These are phyloP conservation scores for Mikania micrantha DNA, from an alignment of 129 eudicot genomes.

Conservation along the genomic window DNA sequence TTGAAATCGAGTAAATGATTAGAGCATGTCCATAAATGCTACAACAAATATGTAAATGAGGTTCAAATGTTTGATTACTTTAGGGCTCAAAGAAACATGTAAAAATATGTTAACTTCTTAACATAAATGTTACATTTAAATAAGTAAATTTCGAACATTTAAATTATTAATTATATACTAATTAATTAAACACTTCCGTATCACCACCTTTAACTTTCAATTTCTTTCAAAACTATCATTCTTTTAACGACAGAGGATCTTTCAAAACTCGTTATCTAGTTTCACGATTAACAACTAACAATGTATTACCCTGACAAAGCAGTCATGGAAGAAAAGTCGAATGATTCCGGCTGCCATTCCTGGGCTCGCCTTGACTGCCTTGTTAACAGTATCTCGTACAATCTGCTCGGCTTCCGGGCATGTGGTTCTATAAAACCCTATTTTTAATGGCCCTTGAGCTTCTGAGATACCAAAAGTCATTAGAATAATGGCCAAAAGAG, in stretches of 20 bases:
- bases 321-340: constrained; percentile 50
- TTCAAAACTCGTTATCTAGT: no score
- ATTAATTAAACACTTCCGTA: no score
- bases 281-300: no score
- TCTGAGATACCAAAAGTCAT: constrained; percentile 13
- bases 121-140: no score
- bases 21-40: background rate
- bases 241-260: no score
- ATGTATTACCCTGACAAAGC: constrained; percentile 44
- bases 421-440: constrained; percentile 30
- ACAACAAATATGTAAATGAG: background rate
- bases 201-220: no score
- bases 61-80: background rate
- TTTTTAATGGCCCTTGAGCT: constrained; percentile 16
- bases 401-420: constrained; percentile 40
- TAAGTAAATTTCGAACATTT: no score
- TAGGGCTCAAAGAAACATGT: background rate
- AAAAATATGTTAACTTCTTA: background rate
- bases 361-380: constrained; percentile 26
- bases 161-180: no score
- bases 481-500: constrained; percentile 15
- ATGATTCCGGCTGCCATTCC: constrained; percentile 54
- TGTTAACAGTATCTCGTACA: constrained; percentile 30
- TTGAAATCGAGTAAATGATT: background rate
- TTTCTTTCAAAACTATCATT: no score